Evolutionary conservation across 2,329 filamentous ascomycete genomes (phyloP).

Genomic region (Monosporascus sp.): DNA sequence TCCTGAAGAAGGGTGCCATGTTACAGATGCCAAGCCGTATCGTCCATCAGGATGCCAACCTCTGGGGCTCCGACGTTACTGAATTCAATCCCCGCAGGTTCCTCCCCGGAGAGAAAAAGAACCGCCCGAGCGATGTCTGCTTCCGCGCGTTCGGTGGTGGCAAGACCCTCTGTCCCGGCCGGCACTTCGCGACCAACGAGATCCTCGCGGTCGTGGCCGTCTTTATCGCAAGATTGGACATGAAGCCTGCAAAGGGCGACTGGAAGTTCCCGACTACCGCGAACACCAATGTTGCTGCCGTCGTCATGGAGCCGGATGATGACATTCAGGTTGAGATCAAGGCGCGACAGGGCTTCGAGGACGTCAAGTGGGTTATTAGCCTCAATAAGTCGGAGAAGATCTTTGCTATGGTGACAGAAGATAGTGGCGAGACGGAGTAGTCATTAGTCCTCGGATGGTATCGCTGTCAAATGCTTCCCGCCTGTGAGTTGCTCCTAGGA

Average conservation of each 20-base stretch:
- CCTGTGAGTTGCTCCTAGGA: too few species aligned
- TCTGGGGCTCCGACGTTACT: constrained; percentile 17
- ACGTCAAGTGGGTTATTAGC: constrained; percentile 10
- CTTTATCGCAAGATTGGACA: constrained; percentile 21
- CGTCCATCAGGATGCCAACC: constrained; percentile 16
- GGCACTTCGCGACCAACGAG: constrained; percentile 24
- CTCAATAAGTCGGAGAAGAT: constrained; percentile 13
- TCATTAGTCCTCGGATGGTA: not conserved
- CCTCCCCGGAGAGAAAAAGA: constrained; percentile 17
- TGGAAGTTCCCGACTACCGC: constrained; percentile 20
- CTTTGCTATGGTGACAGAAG: constrained; percentile 13
- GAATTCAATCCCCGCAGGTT: constrained; percentile 20
- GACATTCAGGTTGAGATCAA: constrained; percentile 18
- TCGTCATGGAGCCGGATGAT: constrained; percentile 23
- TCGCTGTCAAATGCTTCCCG: too few species aligned
- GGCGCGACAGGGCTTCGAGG: constrained; percentile 10
- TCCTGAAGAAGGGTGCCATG: constrained; percentile 24
- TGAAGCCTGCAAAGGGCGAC: constrained; percentile 12
- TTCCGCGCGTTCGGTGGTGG: constrained; percentile 23
- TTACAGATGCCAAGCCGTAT: constrained; percentile 22
- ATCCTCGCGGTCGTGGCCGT: constrained; percentile 19
- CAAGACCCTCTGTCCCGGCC: constrained; percentile 21
- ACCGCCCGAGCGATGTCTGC: constrained; percentile 15
- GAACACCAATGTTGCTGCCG: constrained; percentile 24
- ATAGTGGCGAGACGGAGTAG: constrained; percentile 4